phyloP scores from a whole-genome alignment of 2,329 filamentous ascomycete genomes.

The Fusarium sp. region DNA sequence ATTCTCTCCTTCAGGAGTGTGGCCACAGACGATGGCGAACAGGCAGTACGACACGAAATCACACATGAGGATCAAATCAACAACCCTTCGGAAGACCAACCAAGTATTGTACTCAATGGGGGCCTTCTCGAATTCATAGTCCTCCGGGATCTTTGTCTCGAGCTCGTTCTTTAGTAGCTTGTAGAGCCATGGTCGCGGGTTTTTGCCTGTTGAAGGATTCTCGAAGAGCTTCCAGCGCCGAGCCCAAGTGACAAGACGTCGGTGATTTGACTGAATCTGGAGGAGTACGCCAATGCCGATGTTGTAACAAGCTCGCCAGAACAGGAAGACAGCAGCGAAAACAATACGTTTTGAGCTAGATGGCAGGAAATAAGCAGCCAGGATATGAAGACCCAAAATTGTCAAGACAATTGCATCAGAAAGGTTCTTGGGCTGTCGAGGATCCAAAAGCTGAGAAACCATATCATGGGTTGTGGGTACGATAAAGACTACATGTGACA shows the following conservation, averaged over 20 bases:
- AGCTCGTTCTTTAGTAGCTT: slow-evolving; percentile 86
- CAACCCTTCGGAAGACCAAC: slow-evolving; percentile 93
- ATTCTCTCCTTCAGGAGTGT: slow-evolving; percentile 78
- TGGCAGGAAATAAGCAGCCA: slow-evolving; percentile 79
- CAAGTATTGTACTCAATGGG: slow-evolving; percentile 99
- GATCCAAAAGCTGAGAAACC: slow-evolving; percentile 96
- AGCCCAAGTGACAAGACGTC: slow-evolving; percentile 87
- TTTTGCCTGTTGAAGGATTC: slow-evolving; percentile 79
- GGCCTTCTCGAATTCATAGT: slow-evolving; percentile 93
- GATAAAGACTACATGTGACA: slow-evolving; percentile 77
- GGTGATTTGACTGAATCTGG: slow-evolving; percentile 88
- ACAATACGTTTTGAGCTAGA: slow-evolving; percentile 74
- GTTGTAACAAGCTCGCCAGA: slow-evolving; percentile 95
- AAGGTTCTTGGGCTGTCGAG: slow-evolving; percentile 92
- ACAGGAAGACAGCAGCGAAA: slow-evolving; percentile 86
- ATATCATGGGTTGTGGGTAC: slow-evolving; percentile 98
- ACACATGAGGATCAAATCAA: slow-evolving; percentile 98
- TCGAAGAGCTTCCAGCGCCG: slow-evolving; percentile 88
- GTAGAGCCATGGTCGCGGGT: slow-evolving; percentile 85
- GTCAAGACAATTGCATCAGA: slow-evolving; percentile 84
- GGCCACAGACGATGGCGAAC: slow-evolving; percentile 89
- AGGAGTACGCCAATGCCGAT: slow-evolving; percentile 91
- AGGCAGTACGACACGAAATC: slow-evolving; percentile 97
- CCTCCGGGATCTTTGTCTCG: slow-evolving; percentile 91
- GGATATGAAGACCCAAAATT: slow-evolving; percentile 79